These are phyloP conservation scores for Penicillium polonicum DNA, from an alignment of 2,329 filamentous ascomycete genomes.

Conservation along the genomic window DNA sequence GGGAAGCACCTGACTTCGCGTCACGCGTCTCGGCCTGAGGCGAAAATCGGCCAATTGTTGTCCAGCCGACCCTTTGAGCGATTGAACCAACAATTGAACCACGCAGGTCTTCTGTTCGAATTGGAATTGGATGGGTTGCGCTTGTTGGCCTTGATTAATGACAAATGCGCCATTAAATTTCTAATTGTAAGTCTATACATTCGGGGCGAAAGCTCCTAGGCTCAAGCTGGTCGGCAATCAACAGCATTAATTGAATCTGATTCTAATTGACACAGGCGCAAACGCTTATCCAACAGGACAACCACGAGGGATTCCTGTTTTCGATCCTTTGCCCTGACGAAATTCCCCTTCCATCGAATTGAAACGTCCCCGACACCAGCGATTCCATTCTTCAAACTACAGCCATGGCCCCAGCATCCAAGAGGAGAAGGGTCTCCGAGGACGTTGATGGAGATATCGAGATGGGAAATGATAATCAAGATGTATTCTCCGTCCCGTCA, in stretches of 20 bases:
- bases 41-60: conserved; percentile 22
- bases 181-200: not conserved
- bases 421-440: conserved; percentile 38
- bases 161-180: not conserved
- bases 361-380: not conserved
- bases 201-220: not conserved
- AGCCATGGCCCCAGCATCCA: conserved; percentile 36
- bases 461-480: conserved; percentile 26
- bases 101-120: not conserved
- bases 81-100: not conserved
- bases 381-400: not conserved
- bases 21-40: conserved; percentile 34
- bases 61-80: conserved; percentile 11
- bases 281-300: not conserved
- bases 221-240: conserved; percentile 3
- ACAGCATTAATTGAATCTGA: conserved; percentile 2
- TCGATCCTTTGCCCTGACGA: not conserved
- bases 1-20: conserved; percentile 32
- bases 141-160: not conserved
- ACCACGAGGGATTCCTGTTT: not conserved
- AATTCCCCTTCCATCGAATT: not conserved
- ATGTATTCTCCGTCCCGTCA: conserved; percentile 12
- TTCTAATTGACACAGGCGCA: conserved; percentile 5
- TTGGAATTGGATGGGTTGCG: not conserved
- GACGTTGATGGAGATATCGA: conserved; percentile 34